Base-by-base conservation (phyloP, 345 rosid species). In the Salix viminalis region DNA sequence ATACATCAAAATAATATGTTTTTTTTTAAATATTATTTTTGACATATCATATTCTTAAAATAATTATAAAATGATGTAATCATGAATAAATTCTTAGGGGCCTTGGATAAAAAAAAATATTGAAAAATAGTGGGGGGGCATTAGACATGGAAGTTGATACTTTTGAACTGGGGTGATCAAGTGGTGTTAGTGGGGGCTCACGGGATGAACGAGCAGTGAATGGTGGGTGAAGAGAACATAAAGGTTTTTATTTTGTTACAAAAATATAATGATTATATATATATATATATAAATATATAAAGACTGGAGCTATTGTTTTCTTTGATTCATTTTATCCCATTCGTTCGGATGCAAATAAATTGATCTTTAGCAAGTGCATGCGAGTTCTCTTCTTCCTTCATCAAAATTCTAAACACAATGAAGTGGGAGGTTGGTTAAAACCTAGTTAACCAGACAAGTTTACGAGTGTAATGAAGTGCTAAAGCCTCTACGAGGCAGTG, bases 81-180 rank as follows among this genome's bases (percentile, higher is more conserved):
- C 36, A 34, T 56, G 13, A 56, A 52, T 6, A 52, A 52, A 5
- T 52, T 18, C 21, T 2, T 30, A 6, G 60, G 23, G 9, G 10
- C 10, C 21, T 19, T 7, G 60, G 60, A 3, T 14, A 4, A 44
- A 44, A 41, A 41, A 9, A n/a, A 28, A 28, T 8, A 56, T 1
- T 8, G 62, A 19, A 2, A 8, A 56, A n/a, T 1, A 21, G 14
- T 30, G 5, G 36, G 36, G 36, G 36, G 36, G 4, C 36, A 34
- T 34, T 4, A 34, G 36, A 34, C 61, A 56, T 56, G 61, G 13
- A 4, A n/a, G 62, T 56, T 56, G 26, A 56, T 8, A 3, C 28
- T n/a, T 21, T 72, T 65, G 24, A 37, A 75, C 67, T 67, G 60
- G 77, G 81, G 79, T 79, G 72, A 83, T 52, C 32, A 30, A 30